Evolutionary conservation across 2,329 filamentous ascomycete genomes (phyloP).

Genomic region (Erysiphe pulchra): DNA sequence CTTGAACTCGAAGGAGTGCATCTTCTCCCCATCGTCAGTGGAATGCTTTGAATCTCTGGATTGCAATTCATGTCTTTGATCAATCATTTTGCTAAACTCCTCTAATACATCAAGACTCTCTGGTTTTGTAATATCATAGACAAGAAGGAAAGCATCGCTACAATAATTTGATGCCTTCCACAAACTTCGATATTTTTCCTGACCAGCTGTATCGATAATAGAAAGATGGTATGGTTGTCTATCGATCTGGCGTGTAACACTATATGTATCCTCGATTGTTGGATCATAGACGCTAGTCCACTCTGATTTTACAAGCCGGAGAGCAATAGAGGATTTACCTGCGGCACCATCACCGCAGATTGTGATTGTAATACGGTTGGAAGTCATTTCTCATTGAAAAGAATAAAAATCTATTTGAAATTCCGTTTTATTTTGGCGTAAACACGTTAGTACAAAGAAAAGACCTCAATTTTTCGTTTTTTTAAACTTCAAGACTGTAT

Average conservation of each 20-base stretch:
- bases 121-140: conserved; percentile 60
- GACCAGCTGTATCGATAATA: conserved; percentile 66
- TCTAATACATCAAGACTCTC: conserved; percentile 44
- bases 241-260: conserved; percentile 55
- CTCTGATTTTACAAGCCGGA: conserved; percentile 56
- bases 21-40: conserved; percentile 20
- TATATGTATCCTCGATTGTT: conserved; percentile 66
- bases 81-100: conserved; percentile 63
- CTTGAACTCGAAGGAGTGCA: too few relatives aligned
- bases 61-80: conserved; percentile 30
- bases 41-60: too few relatives aligned
- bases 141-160: conserved; percentile 61
- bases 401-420: neutral
- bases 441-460: too few relatives aligned
- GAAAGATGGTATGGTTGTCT: conserved; percentile 52
- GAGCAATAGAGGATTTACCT: conserved; percentile 64
- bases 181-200: conserved; percentile 72
- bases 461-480: too few relatives aligned
- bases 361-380: conserved; percentile 37
- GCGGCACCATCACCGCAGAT: conserved; percentile 72
- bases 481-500: too few relatives aligned
- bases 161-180: conserved; percentile 58
- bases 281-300: conserved; percentile 70
- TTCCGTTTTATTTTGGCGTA: neutral
- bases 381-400: neutral